These are phyloP conservation scores for Papiliotrema terrestris DNA, from an alignment of 1,284 basidiomycete species.

Conservation along the genomic window DNA sequence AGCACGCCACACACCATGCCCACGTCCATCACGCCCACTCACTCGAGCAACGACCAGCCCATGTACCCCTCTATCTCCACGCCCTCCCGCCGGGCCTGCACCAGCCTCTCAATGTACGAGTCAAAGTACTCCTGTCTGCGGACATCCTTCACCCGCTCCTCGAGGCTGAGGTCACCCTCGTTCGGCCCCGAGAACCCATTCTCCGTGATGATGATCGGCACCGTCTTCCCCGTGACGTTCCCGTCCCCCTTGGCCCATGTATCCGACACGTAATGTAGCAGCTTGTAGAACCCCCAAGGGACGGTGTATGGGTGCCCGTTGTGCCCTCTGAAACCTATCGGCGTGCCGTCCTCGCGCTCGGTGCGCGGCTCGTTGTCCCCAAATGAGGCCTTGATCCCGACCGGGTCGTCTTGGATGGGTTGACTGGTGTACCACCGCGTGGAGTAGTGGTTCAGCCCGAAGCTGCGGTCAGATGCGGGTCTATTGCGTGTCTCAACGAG, in stretches of 20 bases:
- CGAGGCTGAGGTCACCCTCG: slow-evolving; percentile 9
- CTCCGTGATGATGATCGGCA: slow-evolving; percentile 42
- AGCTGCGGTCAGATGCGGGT: slow-evolving; percentile 2
- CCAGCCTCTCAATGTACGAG: slow-evolving; percentile 24
- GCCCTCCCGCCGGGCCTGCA: slow-evolving; percentile 25
- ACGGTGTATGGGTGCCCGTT: slow-evolving; percentile 31
- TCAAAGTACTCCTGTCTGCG: slow-evolving; percentile 26
- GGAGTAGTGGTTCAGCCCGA: slow-evolving; percentile 14
- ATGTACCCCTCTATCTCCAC: slow-evolving; percentile 26
- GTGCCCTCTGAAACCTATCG: slow-evolving; percentile 23
- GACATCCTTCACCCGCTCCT: slow-evolving; percentile 17
- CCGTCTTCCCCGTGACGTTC: slow-evolving; percentile 35
- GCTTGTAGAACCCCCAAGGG: slow-evolving; percentile 47
- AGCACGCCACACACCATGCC: no score
- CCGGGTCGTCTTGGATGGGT: no score
- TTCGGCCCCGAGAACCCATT: slow-evolving; percentile 14
- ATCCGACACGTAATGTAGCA: slow-evolving; percentile 65
- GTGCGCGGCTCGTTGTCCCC: slow-evolving; percentile 12
- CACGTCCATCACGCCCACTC: slow-evolving; percentile 3
- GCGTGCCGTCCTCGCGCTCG: slow-evolving; percentile 20
- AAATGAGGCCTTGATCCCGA: slow-evolving; percentile 8
- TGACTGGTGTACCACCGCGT: slow-evolving; percentile 6
- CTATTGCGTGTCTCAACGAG: background rate
- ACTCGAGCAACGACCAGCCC: slow-evolving; percentile 36
- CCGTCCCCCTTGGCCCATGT: slow-evolving; percentile 14